phyloP scores from a whole-genome alignment of 139 green algal species.

The Chlamydomonas sphaeroides region DNA sequence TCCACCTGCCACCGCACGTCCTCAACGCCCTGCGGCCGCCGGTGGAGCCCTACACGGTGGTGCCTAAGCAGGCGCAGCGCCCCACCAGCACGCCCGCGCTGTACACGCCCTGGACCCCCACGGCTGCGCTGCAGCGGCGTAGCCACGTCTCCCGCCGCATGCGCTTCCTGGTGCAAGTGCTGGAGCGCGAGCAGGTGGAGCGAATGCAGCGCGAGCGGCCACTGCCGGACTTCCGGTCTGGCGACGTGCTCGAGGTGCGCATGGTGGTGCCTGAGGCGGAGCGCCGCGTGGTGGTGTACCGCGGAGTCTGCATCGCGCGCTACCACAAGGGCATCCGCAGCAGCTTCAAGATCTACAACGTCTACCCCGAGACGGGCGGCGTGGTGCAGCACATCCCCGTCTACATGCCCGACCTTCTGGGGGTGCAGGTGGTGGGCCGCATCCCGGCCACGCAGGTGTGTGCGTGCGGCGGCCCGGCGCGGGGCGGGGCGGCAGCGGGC shows the following conservation, averaged over 20 bases:
- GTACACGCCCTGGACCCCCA: slow-evolving; percentile 58
- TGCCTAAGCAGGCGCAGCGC: slow-evolving; percentile 1
- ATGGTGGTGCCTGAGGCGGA: slow-evolving; percentile 62
- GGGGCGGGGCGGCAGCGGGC: too few species aligned
- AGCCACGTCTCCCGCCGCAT: slow-evolving; percentile 53
- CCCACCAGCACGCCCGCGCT: slow-evolving; percentile 8
- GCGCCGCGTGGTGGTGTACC: slow-evolving; percentile 52
- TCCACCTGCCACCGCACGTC: too few species aligned
- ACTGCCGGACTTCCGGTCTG: slow-evolving; percentile 56
- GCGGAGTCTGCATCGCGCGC: slow-evolving; percentile 63
- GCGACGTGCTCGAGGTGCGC: slow-evolving; percentile 65
- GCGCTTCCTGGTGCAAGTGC: slow-evolving; percentile 51
- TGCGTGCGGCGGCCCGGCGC: too few species aligned
- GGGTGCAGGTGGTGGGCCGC: slow-evolving; percentile 57
- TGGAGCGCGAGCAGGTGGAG: slow-evolving; percentile 38
- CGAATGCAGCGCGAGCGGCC: slow-evolving; percentile 9
- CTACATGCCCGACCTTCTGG: slow-evolving; percentile 73
- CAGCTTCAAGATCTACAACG: slow-evolving; percentile 63
- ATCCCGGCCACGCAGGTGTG: slow-evolving; percentile 27
- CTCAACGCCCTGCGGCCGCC: slow-evolving; percentile 27
- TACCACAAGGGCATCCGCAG: slow-evolving; percentile 56
- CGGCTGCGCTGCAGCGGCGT: slow-evolving; percentile 48
- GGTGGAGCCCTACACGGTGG: slow-evolving; percentile 2
- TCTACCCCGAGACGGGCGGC: slow-evolving; percentile 62
- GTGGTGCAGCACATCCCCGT: slow-evolving; percentile 75